phyloP scores from a whole-genome alignment of 352 stramenopile genomes.

The Stramenopiles sp. region DNA sequence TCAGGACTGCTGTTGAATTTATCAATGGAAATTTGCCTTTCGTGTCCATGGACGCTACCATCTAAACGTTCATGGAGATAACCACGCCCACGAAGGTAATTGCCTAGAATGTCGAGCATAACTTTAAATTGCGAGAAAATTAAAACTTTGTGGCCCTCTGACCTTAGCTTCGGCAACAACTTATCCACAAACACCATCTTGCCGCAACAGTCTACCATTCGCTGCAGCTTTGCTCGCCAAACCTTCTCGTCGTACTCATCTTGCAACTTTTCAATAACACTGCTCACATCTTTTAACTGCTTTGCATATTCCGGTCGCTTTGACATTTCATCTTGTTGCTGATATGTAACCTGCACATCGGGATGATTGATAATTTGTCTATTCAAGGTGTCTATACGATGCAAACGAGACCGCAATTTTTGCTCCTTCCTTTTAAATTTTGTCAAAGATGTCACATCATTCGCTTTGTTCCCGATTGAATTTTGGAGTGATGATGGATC shows the following conservation, averaged over 20 bases:
- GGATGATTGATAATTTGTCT: background rate
- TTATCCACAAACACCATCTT: slow-evolving; percentile 52
- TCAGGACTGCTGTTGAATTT: slow-evolving; percentile 78
- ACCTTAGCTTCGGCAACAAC: slow-evolving; percentile 63
- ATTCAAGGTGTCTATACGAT: slow-evolving; percentile 8
- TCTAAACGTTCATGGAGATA: slow-evolving; percentile 70
- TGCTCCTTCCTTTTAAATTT: background rate
- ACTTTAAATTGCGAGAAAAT: slow-evolving; percentile 86
- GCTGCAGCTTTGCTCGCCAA: background rate
- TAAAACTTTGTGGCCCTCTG: slow-evolving; percentile 72
- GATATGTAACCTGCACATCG: background rate
- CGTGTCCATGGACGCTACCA: slow-evolving; percentile 56
- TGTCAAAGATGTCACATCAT: background rate
- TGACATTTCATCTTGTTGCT: slow-evolving; percentile 6
- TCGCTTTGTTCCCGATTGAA: no score
- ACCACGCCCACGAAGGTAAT: slow-evolving; percentile 65
- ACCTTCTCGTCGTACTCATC: background rate
- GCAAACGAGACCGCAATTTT: slow-evolving; percentile 3
- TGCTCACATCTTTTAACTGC: background rate
- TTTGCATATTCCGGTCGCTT: background rate
- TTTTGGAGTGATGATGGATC: no score
- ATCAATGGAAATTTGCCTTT: slow-evolving; percentile 81
- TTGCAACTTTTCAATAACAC: background rate
- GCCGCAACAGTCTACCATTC: slow-evolving; percentile 9
- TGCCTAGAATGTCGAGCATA: slow-evolving; percentile 73